Conservation (phyloP, 1,139 yeast species). For the Protomyces macrosporus region DNA sequence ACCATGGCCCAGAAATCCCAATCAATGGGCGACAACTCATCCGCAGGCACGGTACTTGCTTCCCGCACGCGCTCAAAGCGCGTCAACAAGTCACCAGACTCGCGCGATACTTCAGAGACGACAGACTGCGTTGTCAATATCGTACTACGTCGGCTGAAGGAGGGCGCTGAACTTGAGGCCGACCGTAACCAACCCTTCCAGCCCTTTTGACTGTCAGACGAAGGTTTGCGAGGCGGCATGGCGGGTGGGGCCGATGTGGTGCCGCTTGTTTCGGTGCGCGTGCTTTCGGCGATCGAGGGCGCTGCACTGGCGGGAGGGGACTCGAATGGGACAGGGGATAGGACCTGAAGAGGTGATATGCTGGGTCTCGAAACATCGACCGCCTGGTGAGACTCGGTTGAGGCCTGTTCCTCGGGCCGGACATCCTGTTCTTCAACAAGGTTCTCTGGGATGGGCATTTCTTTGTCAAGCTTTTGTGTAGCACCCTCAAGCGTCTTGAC, state of each 20-base stretch:
- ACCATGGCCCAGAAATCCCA: not conserved
- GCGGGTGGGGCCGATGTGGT: not conserved
- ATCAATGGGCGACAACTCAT: not conserved
- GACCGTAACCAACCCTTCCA: conserved; percentile 25
- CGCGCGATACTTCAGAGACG: not conserved
- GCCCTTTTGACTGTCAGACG: conserved; percentile 14
- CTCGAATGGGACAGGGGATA: not conserved
- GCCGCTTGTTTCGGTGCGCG: not conserved
- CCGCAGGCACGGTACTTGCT: not conserved
- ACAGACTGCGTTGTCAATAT: not conserved
- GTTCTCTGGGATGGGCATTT: too few relatives aligned
- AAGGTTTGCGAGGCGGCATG: conserved; percentile 32
- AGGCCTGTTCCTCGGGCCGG: too few relatives aligned
- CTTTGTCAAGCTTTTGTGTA: too few relatives aligned
- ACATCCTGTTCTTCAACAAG: too few relatives aligned
- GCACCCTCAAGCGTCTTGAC: too few relatives aligned
- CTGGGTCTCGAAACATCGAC: too few relatives aligned
- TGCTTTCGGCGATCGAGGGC: not conserved
- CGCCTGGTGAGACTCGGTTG: too few relatives aligned
- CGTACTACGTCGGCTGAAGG: not conserved
- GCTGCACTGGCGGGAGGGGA: not conserved
- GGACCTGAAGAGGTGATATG: not conserved
- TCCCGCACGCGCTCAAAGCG: not conserved
- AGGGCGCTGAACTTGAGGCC: conserved; percentile 6
- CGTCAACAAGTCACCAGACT: not conserved